Percentiles rank a stretch among this genome's conserved stretches.
Evolutionary conservation across 768 basidiomycete genomes (phyloP).

Genomic region (Tylopilus balloui): DNA sequence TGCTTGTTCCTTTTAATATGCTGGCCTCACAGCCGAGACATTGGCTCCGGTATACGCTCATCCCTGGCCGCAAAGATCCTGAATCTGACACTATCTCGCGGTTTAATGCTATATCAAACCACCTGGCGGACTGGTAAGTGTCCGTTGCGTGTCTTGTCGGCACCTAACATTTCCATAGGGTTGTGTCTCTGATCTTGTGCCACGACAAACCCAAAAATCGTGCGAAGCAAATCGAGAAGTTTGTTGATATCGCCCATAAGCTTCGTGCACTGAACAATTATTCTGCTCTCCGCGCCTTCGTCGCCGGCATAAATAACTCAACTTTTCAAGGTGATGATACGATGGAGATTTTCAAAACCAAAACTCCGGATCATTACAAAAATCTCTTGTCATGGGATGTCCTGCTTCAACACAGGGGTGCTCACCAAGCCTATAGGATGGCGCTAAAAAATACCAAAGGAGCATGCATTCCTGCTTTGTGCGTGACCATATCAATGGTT

Average conservation of each 20-base stretch:
- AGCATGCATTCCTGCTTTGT: slow-evolving; percentile 85
- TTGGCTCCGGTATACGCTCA: slow-evolving; percentile 78
- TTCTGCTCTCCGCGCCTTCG: slow-evolving; percentile 84
- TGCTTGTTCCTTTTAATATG: not conserved
- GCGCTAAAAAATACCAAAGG: slow-evolving; percentile 83
- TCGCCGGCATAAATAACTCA: slow-evolving; percentile 88
- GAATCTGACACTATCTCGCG: slow-evolving; percentile 65
- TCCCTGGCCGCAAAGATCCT: slow-evolving; percentile 59
- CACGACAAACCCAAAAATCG: slow-evolving; percentile 75
- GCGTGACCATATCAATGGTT: slow-evolving; percentile 24
- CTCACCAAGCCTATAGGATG: slow-evolving; percentile 88
- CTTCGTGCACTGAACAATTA: slow-evolving; percentile 88
- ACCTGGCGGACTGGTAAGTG: slow-evolving; percentile 75
- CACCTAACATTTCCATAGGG: slow-evolving; percentile 48
- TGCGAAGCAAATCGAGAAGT: slow-evolving; percentile 81
- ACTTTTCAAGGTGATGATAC: slow-evolving; percentile 75
- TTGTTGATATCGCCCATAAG: slow-evolving; percentile 77
- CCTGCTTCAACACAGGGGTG: slow-evolving; percentile 73
- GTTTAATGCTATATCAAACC: slow-evolving; percentile 76
- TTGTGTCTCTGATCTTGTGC: slow-evolving; percentile 84
- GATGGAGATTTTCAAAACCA: slow-evolving; percentile 65
- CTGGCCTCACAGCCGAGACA: slow-evolving; percentile 63
- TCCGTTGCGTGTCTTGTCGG: not conserved
- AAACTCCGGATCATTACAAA: slow-evolving; percentile 66
- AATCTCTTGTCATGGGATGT: slow-evolving; percentile 80